phyloP scores from a whole-genome alignment of 805 yeast species.

The Candida namnaoensis region DNA sequence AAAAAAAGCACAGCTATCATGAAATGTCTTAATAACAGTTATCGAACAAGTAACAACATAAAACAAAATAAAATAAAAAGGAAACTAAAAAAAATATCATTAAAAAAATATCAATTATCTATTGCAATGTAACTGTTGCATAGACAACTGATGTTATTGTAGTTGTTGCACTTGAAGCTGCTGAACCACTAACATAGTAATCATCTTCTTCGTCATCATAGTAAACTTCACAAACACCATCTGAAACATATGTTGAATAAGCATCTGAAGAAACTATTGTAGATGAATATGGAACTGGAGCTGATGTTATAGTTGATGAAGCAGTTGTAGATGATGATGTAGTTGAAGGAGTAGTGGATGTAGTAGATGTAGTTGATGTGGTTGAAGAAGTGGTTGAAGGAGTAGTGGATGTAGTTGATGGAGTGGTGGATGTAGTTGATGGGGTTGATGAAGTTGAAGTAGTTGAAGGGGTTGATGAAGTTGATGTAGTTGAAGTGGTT shows the following conservation, averaged over 20 bases:
- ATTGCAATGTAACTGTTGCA: conserved; percentile 8
- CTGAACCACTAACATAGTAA: conserved; percentile 18
- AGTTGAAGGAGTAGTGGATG: conserved; percentile 9
- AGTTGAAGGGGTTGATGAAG: conserved; percentile 7
- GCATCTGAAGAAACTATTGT: conserved; percentile 1
- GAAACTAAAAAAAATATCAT: too few relatives aligned
- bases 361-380: not conserved
- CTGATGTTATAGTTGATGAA: conserved; percentile 1
- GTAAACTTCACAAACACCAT: conserved; percentile 19
- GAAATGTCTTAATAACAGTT: too few relatives aligned
- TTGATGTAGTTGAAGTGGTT: not conserved
- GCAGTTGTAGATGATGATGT: conserved; percentile 7
- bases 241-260: conserved; percentile 12
- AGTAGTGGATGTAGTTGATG: conserved; percentile 3
- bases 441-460: conserved; percentile 8
- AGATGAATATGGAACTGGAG: not conserved
- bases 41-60: too few relatives aligned
- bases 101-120: too few relatives aligned
- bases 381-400: not conserved
- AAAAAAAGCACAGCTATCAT: too few relatives aligned
- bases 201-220: conserved; percentile 12
- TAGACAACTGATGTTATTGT: conserved; percentile 17
- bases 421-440: not conserved
- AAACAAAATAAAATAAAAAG: too few relatives aligned
- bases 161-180: conserved; percentile 17